Evolutionary conservation across 2,329 filamentous ascomycete species (phyloP).

Genomic region (Diaporthe humulicola): DNA sequence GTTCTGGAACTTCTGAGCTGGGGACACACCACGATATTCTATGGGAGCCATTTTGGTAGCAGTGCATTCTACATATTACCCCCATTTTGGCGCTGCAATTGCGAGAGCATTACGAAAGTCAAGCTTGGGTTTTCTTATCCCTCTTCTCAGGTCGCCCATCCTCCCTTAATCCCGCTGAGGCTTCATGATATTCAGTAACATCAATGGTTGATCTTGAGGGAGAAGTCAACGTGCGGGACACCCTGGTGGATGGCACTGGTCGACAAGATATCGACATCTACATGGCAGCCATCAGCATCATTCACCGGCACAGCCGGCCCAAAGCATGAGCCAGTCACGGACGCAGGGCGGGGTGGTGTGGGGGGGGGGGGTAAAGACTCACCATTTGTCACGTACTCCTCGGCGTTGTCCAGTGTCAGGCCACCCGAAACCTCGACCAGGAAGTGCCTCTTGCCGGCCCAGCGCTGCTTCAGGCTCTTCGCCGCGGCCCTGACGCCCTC

Average conservation of each 20-base stretch:
- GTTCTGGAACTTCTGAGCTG: neutral
- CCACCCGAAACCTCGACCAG: slow-evolving; percentile 95
- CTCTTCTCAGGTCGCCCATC: no score
- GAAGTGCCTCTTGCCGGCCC: slow-evolving; percentile 80
- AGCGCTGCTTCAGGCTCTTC: slow-evolving; percentile 81
- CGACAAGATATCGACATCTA: slow-evolving; percentile 94
- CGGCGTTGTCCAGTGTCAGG: slow-evolving; percentile 86
- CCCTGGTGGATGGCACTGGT: slow-evolving; percentile 98
- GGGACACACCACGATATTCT: neutral
- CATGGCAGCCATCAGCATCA: neutral
- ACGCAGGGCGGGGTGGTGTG: neutral
- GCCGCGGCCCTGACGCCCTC: slow-evolving; percentile 83
- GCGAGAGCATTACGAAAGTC: no score
- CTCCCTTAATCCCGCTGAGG: neutral
- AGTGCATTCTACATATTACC: neutral
- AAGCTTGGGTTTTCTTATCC: neutral
- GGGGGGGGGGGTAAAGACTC: slow-evolving; percentile 48
- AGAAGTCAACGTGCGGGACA: slow-evolving; percentile 94
- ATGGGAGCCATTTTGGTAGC: neutral
- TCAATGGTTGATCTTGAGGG: slow-evolving; percentile 82
- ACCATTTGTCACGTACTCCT: slow-evolving; percentile 82
- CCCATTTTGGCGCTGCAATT: no score
- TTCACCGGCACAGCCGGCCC: neutral
- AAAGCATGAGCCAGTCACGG: neutral
- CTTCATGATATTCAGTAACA: neutral